Conservation (phyloP, 148 eudicot species). For the Dianthus caryophyllus region DNA sequence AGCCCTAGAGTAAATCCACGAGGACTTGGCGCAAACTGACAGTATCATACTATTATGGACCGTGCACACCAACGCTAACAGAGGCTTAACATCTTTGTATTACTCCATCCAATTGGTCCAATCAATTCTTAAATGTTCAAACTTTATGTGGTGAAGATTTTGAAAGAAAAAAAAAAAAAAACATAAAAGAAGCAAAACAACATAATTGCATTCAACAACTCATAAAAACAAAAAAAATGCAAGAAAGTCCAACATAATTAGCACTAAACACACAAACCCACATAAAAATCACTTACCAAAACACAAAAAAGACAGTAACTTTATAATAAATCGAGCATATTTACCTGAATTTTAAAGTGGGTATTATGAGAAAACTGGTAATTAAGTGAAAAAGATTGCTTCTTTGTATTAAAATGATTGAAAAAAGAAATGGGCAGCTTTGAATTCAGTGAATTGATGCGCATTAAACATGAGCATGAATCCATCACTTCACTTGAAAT, state of each 20-base stretch:
- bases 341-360: constrained; percentile 25
- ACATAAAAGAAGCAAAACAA: neutral
- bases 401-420: constrained; percentile 3
- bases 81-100: too few relatives aligned
- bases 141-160: too few relatives aligned
- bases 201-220: neutral
- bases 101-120: too few relatives aligned
- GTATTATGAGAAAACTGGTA: constrained; percentile 7
- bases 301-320: neutral
- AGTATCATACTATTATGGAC: too few relatives aligned
- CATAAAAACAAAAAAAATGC: neutral
- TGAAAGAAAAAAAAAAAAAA: too few relatives aligned
- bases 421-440: constrained; percentile 16
- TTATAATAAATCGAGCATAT: neutral
- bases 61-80: too few relatives aligned
- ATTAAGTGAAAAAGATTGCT: constrained; percentile 1
- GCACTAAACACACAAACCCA: neutral
- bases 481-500: constrained; percentile 6
- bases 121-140: too few relatives aligned
- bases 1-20: too few relatives aligned
- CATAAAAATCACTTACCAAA: neutral
- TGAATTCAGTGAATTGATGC: neutral
- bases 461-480: constrained; percentile 15
- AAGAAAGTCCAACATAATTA: neutral
- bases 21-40: too few relatives aligned